phyloP scores from a whole-genome alignment of 1,139 yeast species.

The Yamadazyma siamensis region DNA sequence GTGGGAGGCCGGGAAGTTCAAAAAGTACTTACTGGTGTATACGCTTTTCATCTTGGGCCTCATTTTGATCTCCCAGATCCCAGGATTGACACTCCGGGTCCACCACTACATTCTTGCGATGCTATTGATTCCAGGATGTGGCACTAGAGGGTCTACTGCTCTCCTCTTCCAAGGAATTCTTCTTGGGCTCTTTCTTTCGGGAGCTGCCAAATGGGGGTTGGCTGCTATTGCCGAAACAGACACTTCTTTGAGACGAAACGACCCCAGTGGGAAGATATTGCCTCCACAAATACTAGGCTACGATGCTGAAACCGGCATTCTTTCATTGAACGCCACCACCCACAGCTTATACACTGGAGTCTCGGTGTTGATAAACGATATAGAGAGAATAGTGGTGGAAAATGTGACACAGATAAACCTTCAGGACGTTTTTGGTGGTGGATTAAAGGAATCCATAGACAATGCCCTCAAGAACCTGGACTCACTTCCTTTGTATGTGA shows the following conservation, averaged over 20 bases:
- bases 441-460: too few species aligned
- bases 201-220: slow-evolving; percentile 90
- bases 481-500: slow-evolving; percentile 47
- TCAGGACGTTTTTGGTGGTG: too few species aligned
- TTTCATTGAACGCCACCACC: slow-evolving; percentile 29
- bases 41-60: slow-evolving; percentile 44
- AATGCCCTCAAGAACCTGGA: too few species aligned
- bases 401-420: slow-evolving; percentile 39
- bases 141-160: slow-evolving; percentile 71
- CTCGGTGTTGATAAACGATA: slow-evolving; percentile 71
- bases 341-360: slow-evolving; percentile 35
- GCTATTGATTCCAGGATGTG: slow-evolving; percentile 80
- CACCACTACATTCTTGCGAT: slow-evolving; percentile 90
- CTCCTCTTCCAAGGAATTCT: slow-evolving; percentile 78
- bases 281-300: slow-evolving; percentile 54
- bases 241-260: slow-evolving; percentile 64
- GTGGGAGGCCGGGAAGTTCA: slow-evolving; percentile 78
- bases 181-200: slow-evolving; percentile 76
- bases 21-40: slow-evolving; percentile 54
- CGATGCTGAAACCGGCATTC: slow-evolving; percentile 26
- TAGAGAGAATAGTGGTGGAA: slow-evolving; percentile 68
- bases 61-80: slow-evolving; percentile 47
- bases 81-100: slow-evolving; percentile 71
- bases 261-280: slow-evolving; percentile 59
- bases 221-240: slow-evolving; percentile 86